phyloP scores from a whole-genome alignment of 2,329 filamentous ascomycete species.

The Stemphylium lycopersici region DNA sequence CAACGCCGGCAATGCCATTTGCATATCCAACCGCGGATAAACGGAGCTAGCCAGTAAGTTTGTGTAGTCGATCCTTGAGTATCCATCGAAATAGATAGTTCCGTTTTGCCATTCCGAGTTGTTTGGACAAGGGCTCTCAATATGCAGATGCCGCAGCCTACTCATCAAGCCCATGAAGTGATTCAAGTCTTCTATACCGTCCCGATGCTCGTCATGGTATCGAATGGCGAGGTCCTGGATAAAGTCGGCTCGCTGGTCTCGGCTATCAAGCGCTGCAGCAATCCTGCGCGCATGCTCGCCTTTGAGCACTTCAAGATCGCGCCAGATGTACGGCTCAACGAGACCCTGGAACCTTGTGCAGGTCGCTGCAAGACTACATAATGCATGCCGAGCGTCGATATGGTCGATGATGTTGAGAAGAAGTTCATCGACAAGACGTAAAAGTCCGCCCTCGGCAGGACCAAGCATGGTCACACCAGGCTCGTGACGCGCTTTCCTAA shows the following conservation, averaged over 20 bases:
- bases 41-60: constrained; percentile 36
- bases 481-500: constrained; percentile 28
- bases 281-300: constrained; percentile 36
- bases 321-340: constrained; percentile 45
- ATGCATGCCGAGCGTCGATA: constrained; percentile 26
- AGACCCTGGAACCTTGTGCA: constrained; percentile 39
- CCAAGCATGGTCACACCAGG: constrained; percentile 21
- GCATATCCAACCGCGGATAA: constrained; percentile 22
- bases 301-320: constrained; percentile 32
- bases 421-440: constrained; percentile 44
- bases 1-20: constrained; percentile 31
- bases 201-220: constrained; percentile 28
- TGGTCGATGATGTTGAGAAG: constrained; percentile 44
- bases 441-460: constrained; percentile 23
- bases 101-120: constrained; percentile 38
- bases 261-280: constrained; percentile 28
- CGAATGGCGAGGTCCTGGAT: constrained; percentile 41
- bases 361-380: constrained; percentile 40
- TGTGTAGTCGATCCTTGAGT: constrained; percentile 41
- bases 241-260: constrained; percentile 29
- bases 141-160: constrained; percentile 37
- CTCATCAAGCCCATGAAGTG: constrained; percentile 33
- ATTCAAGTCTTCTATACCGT: constrained; percentile 41
- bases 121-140: constrained; percentile 47
- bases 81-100: constrained; percentile 30